Evolutionary conservation across 108 stramenopile genomes (phyloP).

Genomic region (Fistulifera solaris): DNA sequence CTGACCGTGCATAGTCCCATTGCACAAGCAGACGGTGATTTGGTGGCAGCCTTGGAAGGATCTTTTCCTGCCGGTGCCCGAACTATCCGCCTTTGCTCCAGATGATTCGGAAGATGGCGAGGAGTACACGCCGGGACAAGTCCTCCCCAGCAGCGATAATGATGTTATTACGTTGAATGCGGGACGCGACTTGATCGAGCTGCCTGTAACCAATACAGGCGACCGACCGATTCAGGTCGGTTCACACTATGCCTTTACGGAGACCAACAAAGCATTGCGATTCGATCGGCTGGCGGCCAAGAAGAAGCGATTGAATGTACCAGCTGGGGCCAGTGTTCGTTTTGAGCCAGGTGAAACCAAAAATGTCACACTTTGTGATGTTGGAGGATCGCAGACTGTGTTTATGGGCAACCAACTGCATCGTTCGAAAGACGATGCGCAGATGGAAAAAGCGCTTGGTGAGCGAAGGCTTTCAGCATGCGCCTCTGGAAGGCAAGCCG

Average conservation of each 20-base stretch:
- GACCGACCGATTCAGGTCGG: slow-evolving; percentile 97
- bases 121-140: slow-evolving; percentile 13
- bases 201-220: slow-evolving; percentile 90
- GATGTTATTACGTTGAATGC: slow-evolving; percentile 50
- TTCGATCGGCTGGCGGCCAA: slow-evolving; percentile 85
- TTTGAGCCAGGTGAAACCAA: slow-evolving; percentile 97
- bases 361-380: slow-evolving; percentile 80
- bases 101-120: slow-evolving; percentile 14
- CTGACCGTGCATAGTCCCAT: slow-evolving; percentile 90
- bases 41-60: slow-evolving; percentile 81
- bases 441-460: slow-evolving; percentile 47
- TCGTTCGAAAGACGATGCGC: slow-evolving; percentile 17
- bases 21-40: slow-evolving; percentile 61
- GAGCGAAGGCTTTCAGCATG: slow-evolving; percentile 30
- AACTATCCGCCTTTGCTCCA: slow-evolving; percentile 46
- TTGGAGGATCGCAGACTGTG: slow-evolving; percentile 66
- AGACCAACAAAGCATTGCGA: slow-evolving; percentile 83
- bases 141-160: slow-evolving; percentile 26
- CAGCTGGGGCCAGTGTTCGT: slow-evolving; percentile 87
- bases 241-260: slow-evolving; percentile 82
- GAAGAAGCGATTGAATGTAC: slow-evolving; percentile 88
- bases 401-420: slow-evolving; percentile 50
- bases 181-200: slow-evolving; percentile 57
- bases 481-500: slow-evolving; percentile 9
- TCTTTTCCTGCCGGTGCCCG: slow-evolving; percentile 85